Percentiles rank a stretch among this genome's conserved stretches.
Conservation (phyloP, 2,329 filamentous ascomycete genomes). For the Didymella lethalis region DNA sequence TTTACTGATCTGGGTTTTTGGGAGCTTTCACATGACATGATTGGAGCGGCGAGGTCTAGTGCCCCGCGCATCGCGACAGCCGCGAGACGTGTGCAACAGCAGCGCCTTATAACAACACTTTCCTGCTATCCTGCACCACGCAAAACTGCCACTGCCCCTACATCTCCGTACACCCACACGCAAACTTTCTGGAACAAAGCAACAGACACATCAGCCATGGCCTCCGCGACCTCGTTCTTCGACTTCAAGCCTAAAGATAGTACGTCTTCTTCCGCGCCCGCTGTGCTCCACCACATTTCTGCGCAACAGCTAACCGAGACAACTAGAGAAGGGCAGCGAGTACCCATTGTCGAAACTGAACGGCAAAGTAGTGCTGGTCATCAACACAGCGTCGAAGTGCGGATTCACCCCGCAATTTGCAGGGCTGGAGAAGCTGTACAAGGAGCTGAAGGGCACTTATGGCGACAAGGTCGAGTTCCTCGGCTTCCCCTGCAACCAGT, state of each 20-base stretch:
- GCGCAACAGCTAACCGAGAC: constrained; percentile 2
- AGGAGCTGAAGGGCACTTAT: constrained; percentile 73
- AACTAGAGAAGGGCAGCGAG: constrained; percentile 74
- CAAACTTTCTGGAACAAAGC: constrained; percentile 9
- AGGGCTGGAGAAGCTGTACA: constrained; percentile 90
- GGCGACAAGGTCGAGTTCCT: constrained; percentile 83
- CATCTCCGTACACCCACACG: background rate
- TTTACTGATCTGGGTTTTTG: too few species aligned
- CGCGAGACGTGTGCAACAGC: constrained; percentile 3
- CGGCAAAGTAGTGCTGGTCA: constrained; percentile 92
- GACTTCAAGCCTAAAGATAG: constrained; percentile 86
- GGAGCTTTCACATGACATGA: constrained; percentile 20
- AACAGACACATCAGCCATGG: constrained; percentile 59
- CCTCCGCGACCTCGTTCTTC: constrained; percentile 76
- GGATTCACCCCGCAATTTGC: constrained; percentile 97
- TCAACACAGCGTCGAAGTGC: constrained; percentile 99
- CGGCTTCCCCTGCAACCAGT: constrained; percentile 99
- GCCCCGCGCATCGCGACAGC: constrained; percentile 21
- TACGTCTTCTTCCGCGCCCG: constrained; percentile 56
- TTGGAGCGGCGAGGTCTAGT: constrained; percentile 18
- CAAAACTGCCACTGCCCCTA: background rate
- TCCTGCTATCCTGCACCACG: background rate
- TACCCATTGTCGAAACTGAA: constrained; percentile 75
- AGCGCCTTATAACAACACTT: constrained; percentile 14
- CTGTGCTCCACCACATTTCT: background rate